Conservation (phyloP, 768 basidiomycete genomes). For the Coprinopsis sp. region DNA sequence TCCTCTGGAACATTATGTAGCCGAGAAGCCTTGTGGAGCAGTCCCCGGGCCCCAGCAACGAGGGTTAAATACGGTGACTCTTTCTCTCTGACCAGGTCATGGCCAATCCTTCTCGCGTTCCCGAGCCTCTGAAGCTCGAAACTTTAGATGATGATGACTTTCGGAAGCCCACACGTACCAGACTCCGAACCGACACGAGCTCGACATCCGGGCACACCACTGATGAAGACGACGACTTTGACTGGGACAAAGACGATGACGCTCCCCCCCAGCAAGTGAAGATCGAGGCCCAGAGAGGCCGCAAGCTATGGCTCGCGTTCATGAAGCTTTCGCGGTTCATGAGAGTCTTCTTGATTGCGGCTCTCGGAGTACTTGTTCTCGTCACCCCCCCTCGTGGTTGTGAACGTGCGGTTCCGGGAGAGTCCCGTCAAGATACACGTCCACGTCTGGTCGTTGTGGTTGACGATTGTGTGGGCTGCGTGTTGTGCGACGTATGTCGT, state of each 20-base stretch:
- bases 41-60: too few species aligned
- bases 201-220: slow-evolving; percentile 21
- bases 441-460: slow-evolving; percentile 62
- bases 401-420: slow-evolving; percentile 54
- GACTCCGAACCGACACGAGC: slow-evolving; percentile 4
- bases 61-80: too few species aligned
- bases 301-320: slow-evolving; percentile 58
- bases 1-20: too few species aligned
- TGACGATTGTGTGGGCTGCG: slow-evolving; percentile 63
- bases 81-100: slow-evolving; percentile 4
- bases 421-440: slow-evolving; percentile 50
- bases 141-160: slow-evolving; percentile 17
- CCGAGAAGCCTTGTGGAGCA: too few species aligned
- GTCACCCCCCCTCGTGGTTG: slow-evolving; percentile 68
- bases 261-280: slow-evolving; percentile 23
- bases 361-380: slow-evolving; percentile 58
- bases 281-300: slow-evolving; percentile 55
- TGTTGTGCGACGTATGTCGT: slow-evolving; percentile 56
- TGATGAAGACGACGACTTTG: slow-evolving; percentile 54
- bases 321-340: slow-evolving; percentile 60
- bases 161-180: slow-evolving; percentile 8
- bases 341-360: slow-evolving; percentile 53
- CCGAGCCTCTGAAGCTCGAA: slow-evolving; percentile 1
- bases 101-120: background rate
- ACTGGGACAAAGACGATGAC: slow-evolving; percentile 67